Evolutionary conservation across 768 basidiomycete species (phyloP), one percentile per base, ranked within the genome.

Genomic region (Leccinum arenicola): DNA sequence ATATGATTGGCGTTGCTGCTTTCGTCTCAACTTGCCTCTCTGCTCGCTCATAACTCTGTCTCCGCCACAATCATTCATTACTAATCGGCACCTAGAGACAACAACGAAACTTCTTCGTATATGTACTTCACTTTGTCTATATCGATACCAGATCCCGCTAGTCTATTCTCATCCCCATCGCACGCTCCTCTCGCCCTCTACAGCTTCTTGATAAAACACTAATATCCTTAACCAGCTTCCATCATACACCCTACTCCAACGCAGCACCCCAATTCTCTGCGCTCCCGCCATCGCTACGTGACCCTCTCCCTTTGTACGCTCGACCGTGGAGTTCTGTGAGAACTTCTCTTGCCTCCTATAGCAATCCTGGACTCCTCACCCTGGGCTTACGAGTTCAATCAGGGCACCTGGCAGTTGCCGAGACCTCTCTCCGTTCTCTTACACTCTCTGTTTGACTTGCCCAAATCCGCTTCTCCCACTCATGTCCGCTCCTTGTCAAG

Each of bases 1-100:
- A 52, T 4, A n/a, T 59, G 62, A 67, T 67, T 61, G 57, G 59
- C 59, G 62, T 61, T 62, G 54, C 66, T 65, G 29, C 57, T 61
- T 64, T 64, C 51, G 66, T 56, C 55, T 25, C 19, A 21, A 45
- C 8, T 19, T 31, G 56, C 47, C 40, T 36, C 17, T n/a, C 14
- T 14, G 35, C 55, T 57, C 17, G 25, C 45, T 38, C 49, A 51
- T 15, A 19, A 19, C 40, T 36, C 50, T 27, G 14, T 47, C 31
- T 43, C 40, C 45, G 45, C 51, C 54, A 33, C 60, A 52, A 49
- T 25, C 48, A 17, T 17, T 19, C 14, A 19, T n/a, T 33, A 12
- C 33, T 33, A 33, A 33, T 33, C 35, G 40, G n/a, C n/a, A n/a
- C 40, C n/a, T n/a, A 43, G n/a, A 43, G n/a, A 43, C 50, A 54